phyloP scores from a whole-genome alignment of 176 grass and related monocot species.

The Oryza glumipatula region DNA sequence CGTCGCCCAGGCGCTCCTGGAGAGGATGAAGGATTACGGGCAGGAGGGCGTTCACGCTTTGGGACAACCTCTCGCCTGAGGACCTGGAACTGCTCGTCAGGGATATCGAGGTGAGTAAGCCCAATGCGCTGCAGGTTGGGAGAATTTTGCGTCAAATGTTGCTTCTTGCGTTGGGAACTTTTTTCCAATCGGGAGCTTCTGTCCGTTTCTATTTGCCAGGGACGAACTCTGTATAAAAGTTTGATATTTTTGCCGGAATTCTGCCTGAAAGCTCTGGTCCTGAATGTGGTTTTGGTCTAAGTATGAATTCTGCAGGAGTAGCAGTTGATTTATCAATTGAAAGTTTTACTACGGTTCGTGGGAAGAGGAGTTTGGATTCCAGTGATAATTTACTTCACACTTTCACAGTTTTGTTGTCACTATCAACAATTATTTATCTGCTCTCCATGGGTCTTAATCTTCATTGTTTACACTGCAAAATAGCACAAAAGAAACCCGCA shows the following conservation, averaged over 20 bases:
- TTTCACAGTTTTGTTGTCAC: neutral
- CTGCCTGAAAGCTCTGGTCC: too few species aligned
- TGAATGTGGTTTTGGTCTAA: neutral
- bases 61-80: conserved; percentile 92
- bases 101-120: conserved; percentile 77
- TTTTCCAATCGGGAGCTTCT: neutral
- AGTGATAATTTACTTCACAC: neutral
- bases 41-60: conserved; percentile 92
- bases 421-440: neutral
- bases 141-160: neutral
- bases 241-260: too few species aligned
- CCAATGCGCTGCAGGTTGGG: conserved; percentile 31
- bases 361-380: neutral
- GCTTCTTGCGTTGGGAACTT: neutral
- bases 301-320: neutral
- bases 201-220: neutral
- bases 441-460: too few species aligned
- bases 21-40: conserved; percentile 96
- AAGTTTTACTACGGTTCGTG: neutral
- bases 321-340: neutral
- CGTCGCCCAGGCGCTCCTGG: conserved; percentile 88
- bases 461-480: neutral
- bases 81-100: conserved; percentile 81
- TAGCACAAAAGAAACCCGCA: conserved; percentile 13
- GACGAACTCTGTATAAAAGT: neutral